Percentiles rank a stretch among this genome's conserved stretches.
Evolutionary conservation across 768 basidiomycete species (phyloP).

Genomic region (Amanita pseudoporphyria): DNA sequence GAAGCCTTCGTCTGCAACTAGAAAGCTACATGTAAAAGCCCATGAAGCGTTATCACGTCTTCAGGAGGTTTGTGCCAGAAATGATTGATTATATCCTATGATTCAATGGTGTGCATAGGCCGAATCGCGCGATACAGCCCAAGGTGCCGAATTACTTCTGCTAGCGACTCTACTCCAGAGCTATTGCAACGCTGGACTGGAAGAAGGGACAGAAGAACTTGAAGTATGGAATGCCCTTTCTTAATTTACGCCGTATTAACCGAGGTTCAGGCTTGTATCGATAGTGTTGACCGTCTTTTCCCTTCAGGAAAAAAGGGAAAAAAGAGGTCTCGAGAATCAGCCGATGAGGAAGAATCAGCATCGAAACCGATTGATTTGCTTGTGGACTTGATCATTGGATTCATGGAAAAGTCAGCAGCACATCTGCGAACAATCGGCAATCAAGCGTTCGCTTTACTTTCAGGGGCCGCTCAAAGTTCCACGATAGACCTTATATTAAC

Average conservation of each 20-base stretch:
- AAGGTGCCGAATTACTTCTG: slow-evolving; percentile 65
- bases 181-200: slow-evolving; percentile 45
- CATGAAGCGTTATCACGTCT: slow-evolving; percentile 31
- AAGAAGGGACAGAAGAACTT: slow-evolving; percentile 38
- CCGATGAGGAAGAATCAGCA: slow-evolving; percentile 22
- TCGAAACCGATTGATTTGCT: slow-evolving; percentile 72
- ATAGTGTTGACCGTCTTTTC: slow-evolving; percentile 50
- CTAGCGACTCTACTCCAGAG: slow-evolving; percentile 61
- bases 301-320: slow-evolving; percentile 25
- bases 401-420: slow-evolving; percentile 73
- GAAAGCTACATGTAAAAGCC: slow-evolving; percentile 35
- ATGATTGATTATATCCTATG: background rate
- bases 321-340: slow-evolving; percentile 28
- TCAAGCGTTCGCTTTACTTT: slow-evolving; percentile 68
- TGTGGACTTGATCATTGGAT: slow-evolving; percentile 84
- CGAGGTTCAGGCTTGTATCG: slow-evolving; percentile 43
- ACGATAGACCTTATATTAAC: slow-evolving; percentile 76
- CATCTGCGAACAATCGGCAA: slow-evolving; percentile 77
- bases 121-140: slow-evolving; percentile 36
- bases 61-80: slow-evolving; percentile 21
- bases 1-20: background rate
- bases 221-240: slow-evolving; percentile 37
- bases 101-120: background rate
- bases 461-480: slow-evolving; percentile 51
- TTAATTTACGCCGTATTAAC: background rate